These are phyloP conservation scores for Neurospora sp. DNA, from an alignment of 495 filamentous ascomycete species.

Conservation along the genomic window DNA sequence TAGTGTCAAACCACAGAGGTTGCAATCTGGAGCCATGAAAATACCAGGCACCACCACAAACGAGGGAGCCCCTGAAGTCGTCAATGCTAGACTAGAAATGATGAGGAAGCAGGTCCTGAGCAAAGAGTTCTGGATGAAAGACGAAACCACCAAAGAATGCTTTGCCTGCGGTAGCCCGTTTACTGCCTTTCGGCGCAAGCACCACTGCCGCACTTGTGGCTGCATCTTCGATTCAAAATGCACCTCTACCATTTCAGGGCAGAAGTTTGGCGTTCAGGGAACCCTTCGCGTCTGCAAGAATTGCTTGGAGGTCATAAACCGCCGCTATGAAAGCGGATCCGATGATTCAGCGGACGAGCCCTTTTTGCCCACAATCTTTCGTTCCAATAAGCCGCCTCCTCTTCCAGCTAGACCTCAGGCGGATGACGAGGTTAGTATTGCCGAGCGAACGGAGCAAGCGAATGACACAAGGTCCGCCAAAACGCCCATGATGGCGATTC, in stretches of 20 bases:
- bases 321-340: constrained; percentile 73
- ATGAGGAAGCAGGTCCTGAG: constrained; percentile 76
- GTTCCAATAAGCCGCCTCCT: constrained; percentile 33
- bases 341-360: constrained; percentile 73
- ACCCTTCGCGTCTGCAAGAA: constrained; percentile 86
- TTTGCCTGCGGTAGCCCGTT: constrained; percentile 87
- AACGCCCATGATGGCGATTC: constrained; percentile 73
- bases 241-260: constrained; percentile 77
- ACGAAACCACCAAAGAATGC: constrained; percentile 96
- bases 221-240: constrained; percentile 98
- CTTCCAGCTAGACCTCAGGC: constrained; percentile 14
- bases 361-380: constrained; percentile 42
- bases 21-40: constrained; percentile 33
- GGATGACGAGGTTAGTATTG: constrained; percentile 30
- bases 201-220: constrained; percentile 89
- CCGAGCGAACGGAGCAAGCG: constrained; percentile 31
- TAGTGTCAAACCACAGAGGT: constrained; percentile 30
- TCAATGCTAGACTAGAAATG: constrained; percentile 53
- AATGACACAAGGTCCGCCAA: constrained; percentile 34
- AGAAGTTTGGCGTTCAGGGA: constrained; percentile 77
- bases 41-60: constrained; percentile 45
- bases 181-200: constrained; percentile 87
- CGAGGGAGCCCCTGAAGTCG: constrained; percentile 47
- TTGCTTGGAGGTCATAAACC: constrained; percentile 88
- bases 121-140: constrained; percentile 98